phyloP scores from a whole-genome alignment of 345 rosid genomes.

The Dipteronia dyeriana region DNA sequence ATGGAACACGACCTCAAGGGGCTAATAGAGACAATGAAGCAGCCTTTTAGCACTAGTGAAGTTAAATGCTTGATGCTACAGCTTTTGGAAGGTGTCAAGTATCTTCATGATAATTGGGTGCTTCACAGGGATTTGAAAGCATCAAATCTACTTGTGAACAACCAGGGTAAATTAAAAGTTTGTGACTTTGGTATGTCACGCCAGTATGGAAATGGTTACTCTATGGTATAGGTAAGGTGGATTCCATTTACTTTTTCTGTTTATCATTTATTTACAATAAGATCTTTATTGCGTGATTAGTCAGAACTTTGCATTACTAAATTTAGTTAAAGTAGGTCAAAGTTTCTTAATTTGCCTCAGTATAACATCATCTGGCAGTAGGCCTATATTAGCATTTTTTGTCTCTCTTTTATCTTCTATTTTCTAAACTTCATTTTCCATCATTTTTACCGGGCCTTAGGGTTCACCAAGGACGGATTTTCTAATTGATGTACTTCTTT shows the following conservation, averaged over 20 bases:
- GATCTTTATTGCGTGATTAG: background rate
- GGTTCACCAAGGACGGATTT: background rate
- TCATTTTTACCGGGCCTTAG: background rate
- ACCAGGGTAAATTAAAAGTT: conserved; percentile 71
- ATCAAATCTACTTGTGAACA: conserved; percentile 81
- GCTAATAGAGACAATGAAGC: conserved; percentile 66
- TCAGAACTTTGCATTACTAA: background rate
- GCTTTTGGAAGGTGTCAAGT: conserved; percentile 72
- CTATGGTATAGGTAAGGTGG: conserved; percentile 78
- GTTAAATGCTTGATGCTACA: conserved; percentile 90
- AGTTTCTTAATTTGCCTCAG: background rate
- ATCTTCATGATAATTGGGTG: conserved; percentile 93
- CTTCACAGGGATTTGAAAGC: conserved; percentile 92
- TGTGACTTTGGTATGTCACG: conserved; percentile 93
- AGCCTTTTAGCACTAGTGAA: conserved; percentile 80
- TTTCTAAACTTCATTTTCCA: background rate
- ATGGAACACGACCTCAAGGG: conserved; percentile 84
- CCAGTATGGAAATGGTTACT: conserved; percentile 81
- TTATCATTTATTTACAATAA: background rate
- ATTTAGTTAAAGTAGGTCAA: background rate
- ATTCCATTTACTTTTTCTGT: background rate
- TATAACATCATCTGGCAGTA: no score
- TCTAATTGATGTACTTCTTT: background rate
- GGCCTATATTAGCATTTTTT: background rate
- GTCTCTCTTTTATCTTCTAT: background rate